These are phyloP conservation scores for Alectoria sarmentosa DNA, from an alignment of 495 filamentous ascomycete species.

Conservation along the genomic window DNA sequence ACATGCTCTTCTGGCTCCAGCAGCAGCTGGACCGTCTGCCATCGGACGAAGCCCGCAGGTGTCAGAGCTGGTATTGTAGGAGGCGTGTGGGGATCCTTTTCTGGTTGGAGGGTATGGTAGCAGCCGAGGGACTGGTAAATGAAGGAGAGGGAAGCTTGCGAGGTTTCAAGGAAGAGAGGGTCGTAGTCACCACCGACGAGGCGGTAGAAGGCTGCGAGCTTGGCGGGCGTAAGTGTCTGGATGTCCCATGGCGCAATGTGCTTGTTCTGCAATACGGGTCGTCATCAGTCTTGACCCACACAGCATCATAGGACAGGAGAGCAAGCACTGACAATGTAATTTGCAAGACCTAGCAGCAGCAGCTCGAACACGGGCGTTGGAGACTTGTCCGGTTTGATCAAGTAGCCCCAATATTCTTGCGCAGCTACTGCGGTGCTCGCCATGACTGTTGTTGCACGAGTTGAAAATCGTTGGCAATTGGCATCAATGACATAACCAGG, in stretches of 20 bases:
- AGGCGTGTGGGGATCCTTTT: slow-evolving; percentile 59
- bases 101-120: slow-evolving; percentile 68
- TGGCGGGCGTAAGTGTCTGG: slow-evolving; percentile 63
- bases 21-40: slow-evolving; percentile 89
- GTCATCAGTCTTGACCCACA: slow-evolving; percentile 12
- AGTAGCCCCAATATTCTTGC: slow-evolving; percentile 64
- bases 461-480: background rate
- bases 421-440: slow-evolving; percentile 15
- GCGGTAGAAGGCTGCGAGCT: slow-evolving; percentile 84
- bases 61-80: slow-evolving; percentile 80
- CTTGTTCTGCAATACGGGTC: slow-evolving; percentile 39
- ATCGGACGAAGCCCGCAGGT: slow-evolving; percentile 75
- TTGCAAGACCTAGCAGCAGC: slow-evolving; percentile 69
- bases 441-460: slow-evolving; percentile 8
- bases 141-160: slow-evolving; percentile 66
- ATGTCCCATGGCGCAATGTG: slow-evolving; percentile 60
- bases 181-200: slow-evolving; percentile 87
- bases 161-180: slow-evolving; percentile 73
- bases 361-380: slow-evolving; percentile 69
- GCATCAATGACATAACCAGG: slow-evolving; percentile 9
- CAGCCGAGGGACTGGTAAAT: slow-evolving; percentile 91
- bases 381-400: slow-evolving; percentile 74
- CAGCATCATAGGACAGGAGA: slow-evolving; percentile 7
- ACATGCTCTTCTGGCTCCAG: slow-evolving; percentile 85
- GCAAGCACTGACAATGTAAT: slow-evolving; percentile 63